Percentiles rank a stretch among this genome's conserved stretches.
These are phyloP conservation scores for Penicillium paneum DNA, from an alignment of 2,329 filamentous ascomycete species.

Conservation along the genomic window DNA sequence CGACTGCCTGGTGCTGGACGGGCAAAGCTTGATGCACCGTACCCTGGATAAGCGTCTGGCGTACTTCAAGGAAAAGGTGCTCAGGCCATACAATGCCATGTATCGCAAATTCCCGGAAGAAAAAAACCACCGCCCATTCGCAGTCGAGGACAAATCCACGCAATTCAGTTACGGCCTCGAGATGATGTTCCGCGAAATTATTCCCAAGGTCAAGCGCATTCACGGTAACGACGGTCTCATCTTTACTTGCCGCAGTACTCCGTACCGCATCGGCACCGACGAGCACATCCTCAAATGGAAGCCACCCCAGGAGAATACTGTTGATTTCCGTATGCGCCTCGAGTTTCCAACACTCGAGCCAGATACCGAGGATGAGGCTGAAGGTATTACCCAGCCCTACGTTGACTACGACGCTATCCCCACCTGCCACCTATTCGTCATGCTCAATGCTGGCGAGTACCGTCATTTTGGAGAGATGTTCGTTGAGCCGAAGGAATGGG, in stretches of 20 bases:
- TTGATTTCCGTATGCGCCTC: slow-evolving; percentile 82
- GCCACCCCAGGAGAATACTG: slow-evolving; percentile 87
- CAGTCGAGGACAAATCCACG: slow-evolving; percentile 82
- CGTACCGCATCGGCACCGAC: slow-evolving; percentile 88
- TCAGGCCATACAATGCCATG: slow-evolving; percentile 72
- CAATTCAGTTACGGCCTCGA: slow-evolving; percentile 84
- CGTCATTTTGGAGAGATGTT: slow-evolving; percentile 64
- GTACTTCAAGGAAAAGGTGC: slow-evolving; percentile 76
- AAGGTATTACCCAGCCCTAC: slow-evolving; percentile 61
- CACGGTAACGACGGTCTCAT: slow-evolving; percentile 97
- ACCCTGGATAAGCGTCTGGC: slow-evolving; percentile 85
- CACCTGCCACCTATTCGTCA: slow-evolving; percentile 67
- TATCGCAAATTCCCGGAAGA: slow-evolving; percentile 73
- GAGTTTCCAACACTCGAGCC: slow-evolving; percentile 71
- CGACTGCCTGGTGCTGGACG: slow-evolving; percentile 82
- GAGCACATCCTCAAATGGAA: slow-evolving; percentile 97
- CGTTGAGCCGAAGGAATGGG: slow-evolving; percentile 77
- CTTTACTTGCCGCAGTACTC: slow-evolving; percentile 87
- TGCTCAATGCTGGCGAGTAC: slow-evolving; percentile 63
- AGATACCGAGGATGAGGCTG: slow-evolving; percentile 63
- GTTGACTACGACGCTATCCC: slow-evolving; percentile 79
- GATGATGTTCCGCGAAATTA: slow-evolving; percentile 85
- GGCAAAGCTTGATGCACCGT: slow-evolving; percentile 69
- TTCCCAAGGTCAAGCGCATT: slow-evolving; percentile 67
- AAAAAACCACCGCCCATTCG: slow-evolving; percentile 68